Evolutionary conservation across 2,329 filamentous ascomycete species (phyloP).

Genomic region (Alternaria sp.): DNA sequence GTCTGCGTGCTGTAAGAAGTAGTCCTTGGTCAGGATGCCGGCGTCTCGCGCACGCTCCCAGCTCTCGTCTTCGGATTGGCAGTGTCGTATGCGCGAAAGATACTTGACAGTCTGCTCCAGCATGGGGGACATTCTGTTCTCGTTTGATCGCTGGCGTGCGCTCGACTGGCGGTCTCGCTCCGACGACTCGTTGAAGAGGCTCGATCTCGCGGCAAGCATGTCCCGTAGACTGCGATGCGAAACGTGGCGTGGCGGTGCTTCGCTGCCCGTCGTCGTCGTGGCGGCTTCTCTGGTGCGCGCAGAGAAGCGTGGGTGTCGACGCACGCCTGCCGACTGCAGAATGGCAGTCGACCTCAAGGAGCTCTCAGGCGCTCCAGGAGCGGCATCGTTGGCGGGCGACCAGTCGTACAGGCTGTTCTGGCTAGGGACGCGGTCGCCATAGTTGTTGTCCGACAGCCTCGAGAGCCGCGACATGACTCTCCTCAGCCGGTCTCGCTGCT

Average conservation of each 20-base stretch:
- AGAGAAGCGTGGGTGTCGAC: constrained; percentile 51
- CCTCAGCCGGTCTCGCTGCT: constrained; percentile 53
- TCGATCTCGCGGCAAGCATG: constrained; percentile 29
- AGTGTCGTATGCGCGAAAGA: constrained; percentile 65
- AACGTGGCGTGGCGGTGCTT: constrained; percentile 35
- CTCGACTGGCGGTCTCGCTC: constrained; percentile 11
- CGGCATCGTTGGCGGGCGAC: constrained; percentile 58
- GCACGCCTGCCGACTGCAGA: constrained; percentile 47
- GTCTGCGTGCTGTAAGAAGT: constrained; percentile 63
- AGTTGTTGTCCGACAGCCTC: constrained; percentile 54
- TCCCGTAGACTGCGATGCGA: constrained; percentile 37
- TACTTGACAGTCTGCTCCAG: constrained; percentile 69
- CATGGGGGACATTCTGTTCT: constrained; percentile 43
- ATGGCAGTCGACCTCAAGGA: constrained; percentile 52
- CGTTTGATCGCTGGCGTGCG: constrained; percentile 17
- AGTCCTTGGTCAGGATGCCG: constrained; percentile 62
- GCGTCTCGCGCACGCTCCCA: constrained; percentile 62
- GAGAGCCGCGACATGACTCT: constrained; percentile 57
- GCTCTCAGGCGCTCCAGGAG: constrained; percentile 39
- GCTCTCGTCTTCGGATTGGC: constrained; percentile 62
- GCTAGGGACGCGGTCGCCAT: constrained; percentile 63
- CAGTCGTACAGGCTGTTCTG: constrained; percentile 67
- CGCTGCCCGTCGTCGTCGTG: constrained; percentile 41
- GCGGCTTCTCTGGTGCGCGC: constrained; percentile 44
- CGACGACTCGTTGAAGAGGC: constrained; percentile 19